phyloP scores from a whole-genome alignment of 805 yeast genomes.

The Lachancea sp. region DNA sequence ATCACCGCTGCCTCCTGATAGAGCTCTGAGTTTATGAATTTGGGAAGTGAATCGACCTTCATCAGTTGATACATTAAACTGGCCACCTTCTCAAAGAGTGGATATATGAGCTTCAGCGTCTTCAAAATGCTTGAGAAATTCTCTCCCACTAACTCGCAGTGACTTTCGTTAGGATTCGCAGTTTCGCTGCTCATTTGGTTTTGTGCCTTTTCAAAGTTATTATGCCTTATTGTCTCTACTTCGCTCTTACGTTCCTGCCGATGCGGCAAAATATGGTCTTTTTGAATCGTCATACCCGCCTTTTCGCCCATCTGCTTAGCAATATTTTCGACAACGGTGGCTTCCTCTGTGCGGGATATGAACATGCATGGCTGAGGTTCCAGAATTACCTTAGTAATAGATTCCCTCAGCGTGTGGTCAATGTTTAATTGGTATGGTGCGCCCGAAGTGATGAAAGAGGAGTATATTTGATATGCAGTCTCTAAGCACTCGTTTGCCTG shows the following conservation, averaged over 20 bases:
- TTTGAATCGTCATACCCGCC: neutral
- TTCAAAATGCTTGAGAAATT: constrained; percentile 25
- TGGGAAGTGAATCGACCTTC: constrained; percentile 70
- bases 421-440: constrained; percentile 69
- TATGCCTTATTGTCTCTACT: neutral
- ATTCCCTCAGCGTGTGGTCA: constrained; percentile 44
- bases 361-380: constrained; percentile 33
- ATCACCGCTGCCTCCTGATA: constrained; percentile 29
- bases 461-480: constrained; percentile 56
- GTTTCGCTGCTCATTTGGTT: neutral
- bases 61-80: constrained; percentile 48
- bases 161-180: neutral
- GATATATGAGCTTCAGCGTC: constrained; percentile 35
- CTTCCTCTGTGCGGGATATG: constrained; percentile 12
- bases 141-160: neutral
- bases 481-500: constrained; percentile 53
- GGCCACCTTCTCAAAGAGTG: constrained; percentile 45
- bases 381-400: constrained; percentile 37
- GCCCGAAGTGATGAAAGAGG: constrained; percentile 56
- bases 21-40: constrained; percentile 46
- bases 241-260: neutral
- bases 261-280: neutral
- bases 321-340: neutral
- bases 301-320: neutral
- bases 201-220: neutral